Base-by-base conservation (phyloP, 2,329 filamentous ascomycete genomes). In the Furcasterigmium furcatum region DNA sequence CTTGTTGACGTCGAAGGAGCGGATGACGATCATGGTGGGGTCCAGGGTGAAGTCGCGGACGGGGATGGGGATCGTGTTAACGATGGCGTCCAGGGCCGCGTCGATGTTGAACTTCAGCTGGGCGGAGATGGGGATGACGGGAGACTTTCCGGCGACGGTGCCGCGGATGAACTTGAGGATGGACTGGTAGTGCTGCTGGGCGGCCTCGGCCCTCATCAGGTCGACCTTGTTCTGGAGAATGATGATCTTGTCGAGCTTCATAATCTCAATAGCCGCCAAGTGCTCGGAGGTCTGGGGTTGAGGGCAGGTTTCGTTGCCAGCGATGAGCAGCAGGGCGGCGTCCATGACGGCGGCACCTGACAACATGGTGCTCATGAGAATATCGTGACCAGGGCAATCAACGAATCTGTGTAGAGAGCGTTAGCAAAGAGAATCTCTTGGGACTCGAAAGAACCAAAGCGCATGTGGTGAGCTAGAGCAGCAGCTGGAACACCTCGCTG, bases 291-390 rank as follows among this genome's bases (percentile, higher is more conserved):
- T 99, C 73, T 99, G 94, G 42, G 94, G 94, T 71, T 99, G 94
- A 27, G 94, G 94, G 76, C 94, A 97, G 43, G 89, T 85, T 85
- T 99, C 94, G 75, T 99, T 99, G 67, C 94, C 94, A 51, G 94
- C 94, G 65, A 99, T 96, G 45, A 99, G 80, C 46, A 99, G 83
- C 49, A 99, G 82, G 16, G 94, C 94, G 54, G 94, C 94, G 72
- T 99, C 94, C 94, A 99, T 99, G 80, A 99, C 94, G 54, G 94
- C 94, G 59, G 94, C 94, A 63, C 94, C 94, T 64, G 94, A 99
- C 79, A 99, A 85, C 94, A 99, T 99, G 60, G 94, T 99, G 73
- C 92, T 97, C 94, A 99, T 99, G 68, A 99, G 91, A 91, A 99
- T 99, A 74, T 99, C 94, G 88, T 99, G 94, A 71, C 94, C 94